Evolutionary conservation across 805 yeast species (phyloP).

Genomic region (Candida qinlingensis): DNA sequence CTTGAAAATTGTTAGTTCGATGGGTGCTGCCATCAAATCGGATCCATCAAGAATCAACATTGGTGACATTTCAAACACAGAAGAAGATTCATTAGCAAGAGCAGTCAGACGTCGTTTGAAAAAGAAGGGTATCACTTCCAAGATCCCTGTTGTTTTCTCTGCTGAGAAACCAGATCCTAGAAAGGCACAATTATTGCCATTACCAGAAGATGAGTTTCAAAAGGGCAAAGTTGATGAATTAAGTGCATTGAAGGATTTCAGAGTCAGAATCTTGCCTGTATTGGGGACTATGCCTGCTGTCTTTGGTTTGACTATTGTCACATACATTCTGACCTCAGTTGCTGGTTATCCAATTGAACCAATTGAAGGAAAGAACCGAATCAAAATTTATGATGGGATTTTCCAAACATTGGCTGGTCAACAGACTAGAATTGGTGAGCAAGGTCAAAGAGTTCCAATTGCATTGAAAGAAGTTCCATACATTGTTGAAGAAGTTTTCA

Average conservation of each 20-base stretch:
- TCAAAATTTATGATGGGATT: conserved; percentile 78
- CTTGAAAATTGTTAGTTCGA: conserved; percentile 76
- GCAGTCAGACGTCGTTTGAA: conserved; percentile 81
- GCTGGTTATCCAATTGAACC: conserved; percentile 92
- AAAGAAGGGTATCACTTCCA: conserved; percentile 65
- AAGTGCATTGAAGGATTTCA: conserved; percentile 80
- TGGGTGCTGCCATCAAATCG: conserved; percentile 97
- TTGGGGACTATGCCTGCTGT: conserved; percentile 96
- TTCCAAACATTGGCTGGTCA: conserved; percentile 84
- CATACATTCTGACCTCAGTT: conserved; percentile 70
- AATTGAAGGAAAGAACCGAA: conserved; percentile 82
- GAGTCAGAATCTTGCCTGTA: conserved; percentile 93
- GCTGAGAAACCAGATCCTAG: conserved; percentile 96
- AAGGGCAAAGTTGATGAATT: conserved; percentile 84
- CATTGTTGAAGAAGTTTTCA: conserved; percentile 83
- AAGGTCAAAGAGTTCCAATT: conserved; percentile 72
- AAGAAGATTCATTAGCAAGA: conserved; percentile 90
- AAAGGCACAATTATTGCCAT: conserved; percentile 82
- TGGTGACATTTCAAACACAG: conserved; percentile 83
- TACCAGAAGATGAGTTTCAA: conserved; percentile 74
- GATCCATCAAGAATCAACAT: conserved; percentile 90
- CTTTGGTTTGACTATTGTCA: conserved; percentile 87
- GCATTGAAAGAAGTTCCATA: conserved; percentile 71
- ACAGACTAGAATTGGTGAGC: conserved; percentile 67
- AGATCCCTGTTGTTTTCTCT: conserved; percentile 84